Conservation (phyloP, 2,329 filamentous ascomycete genomes). For the Bipolaris oryzae region DNA sequence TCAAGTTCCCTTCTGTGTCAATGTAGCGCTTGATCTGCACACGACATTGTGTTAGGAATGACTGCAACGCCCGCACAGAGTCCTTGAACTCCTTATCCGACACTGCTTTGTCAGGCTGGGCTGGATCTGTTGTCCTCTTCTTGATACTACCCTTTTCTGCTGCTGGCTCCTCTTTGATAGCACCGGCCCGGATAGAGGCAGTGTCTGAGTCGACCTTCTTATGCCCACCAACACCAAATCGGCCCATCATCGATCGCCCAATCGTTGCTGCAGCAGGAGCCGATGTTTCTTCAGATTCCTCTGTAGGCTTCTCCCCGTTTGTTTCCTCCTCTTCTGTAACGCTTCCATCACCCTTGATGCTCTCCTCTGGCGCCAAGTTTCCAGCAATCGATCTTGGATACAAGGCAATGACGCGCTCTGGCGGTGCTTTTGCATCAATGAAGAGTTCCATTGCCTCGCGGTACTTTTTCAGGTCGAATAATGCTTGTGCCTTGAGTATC, state of each 20-base stretch:
- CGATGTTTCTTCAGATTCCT: constrained; percentile 34
- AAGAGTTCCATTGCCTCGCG: constrained; percentile 88
- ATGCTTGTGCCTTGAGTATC: constrained; percentile 83
- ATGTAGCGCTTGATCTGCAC: constrained; percentile 66
- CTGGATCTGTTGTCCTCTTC: constrained; percentile 53
- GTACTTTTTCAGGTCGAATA: constrained; percentile 85
- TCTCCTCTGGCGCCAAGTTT: constrained; percentile 69
- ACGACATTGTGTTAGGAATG: constrained; percentile 86
- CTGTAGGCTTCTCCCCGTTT: constrained; percentile 26
- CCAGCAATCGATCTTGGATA: constrained; percentile 87
- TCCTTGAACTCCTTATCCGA: constrained; percentile 83
- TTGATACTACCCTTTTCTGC: constrained; percentile 64
- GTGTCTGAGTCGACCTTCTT: constrained; percentile 57
- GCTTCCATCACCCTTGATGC: constrained; percentile 54
- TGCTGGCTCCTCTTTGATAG: constrained; percentile 61
- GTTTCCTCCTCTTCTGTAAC: constrained; percentile 41
- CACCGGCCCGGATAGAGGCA: constrained; percentile 63
- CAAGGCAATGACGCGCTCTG: constrained; percentile 82
- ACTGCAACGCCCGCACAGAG: constrained; percentile 81
- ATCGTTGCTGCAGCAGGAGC: constrained; percentile 36
- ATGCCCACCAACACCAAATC: constrained; percentile 51
- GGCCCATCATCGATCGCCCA: constrained; percentile 55
- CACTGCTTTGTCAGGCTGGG: constrained; percentile 56
- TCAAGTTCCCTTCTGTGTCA: constrained; percentile 63
- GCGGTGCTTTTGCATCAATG: constrained; percentile 85